These are phyloP conservation scores for Suillus placidus DNA, from an alignment of 768 basidiomycete genomes.

Conservation along the genomic window DNA sequence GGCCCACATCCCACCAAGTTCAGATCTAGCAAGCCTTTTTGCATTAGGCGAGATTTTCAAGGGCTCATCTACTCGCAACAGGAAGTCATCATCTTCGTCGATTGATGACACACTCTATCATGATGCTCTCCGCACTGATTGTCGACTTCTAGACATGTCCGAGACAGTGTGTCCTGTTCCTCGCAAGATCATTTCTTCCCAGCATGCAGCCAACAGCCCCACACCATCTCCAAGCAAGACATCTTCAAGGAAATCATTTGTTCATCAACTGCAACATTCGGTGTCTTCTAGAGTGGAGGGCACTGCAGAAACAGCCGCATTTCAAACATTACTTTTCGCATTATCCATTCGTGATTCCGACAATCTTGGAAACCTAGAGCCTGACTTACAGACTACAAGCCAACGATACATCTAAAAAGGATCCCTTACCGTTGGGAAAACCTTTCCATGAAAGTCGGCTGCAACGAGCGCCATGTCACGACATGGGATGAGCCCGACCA, in stretches of 20 bases:
- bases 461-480: constrained; percentile 21
- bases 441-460: constrained; percentile 18
- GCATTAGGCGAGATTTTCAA: neutral
- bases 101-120: neutral
- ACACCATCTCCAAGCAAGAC: neutral
- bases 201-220: neutral
- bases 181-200: neutral
- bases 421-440: constrained; percentile 11
- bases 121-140: neutral
- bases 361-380: neutral
- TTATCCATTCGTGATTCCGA: neutral
- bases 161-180: neutral
- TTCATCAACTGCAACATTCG: neutral
- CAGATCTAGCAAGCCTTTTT: neutral
- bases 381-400: neutral
- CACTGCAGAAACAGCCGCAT: neutral
- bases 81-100: neutral
- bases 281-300: neutral
- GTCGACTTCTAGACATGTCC: neutral
- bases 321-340: neutral
- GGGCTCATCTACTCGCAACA: neutral
- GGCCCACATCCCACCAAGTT: no score
- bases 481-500: constrained; percentile 27
- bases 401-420: neutral
- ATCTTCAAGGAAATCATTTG: neutral